Evolutionary conservation across 2,329 filamentous ascomycete species (phyloP).

Genomic region (Aspergillus melleus): DNA sequence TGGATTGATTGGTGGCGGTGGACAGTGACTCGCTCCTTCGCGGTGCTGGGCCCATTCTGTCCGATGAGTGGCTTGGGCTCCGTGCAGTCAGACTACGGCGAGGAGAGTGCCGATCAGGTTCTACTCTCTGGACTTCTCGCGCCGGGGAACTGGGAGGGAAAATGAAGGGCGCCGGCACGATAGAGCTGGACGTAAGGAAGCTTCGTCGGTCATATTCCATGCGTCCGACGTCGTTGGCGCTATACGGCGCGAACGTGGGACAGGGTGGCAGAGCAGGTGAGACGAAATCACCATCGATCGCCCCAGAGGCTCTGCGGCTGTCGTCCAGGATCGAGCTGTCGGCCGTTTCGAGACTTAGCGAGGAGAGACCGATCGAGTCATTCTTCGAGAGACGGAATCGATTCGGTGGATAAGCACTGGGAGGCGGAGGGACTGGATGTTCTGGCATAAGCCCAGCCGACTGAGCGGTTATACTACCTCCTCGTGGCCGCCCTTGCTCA

Average conservation of each 20-base stretch:
- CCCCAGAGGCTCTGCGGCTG: constrained; percentile 26
- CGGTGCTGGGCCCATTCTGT: constrained; percentile 26
- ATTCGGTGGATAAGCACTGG: constrained; percentile 30
- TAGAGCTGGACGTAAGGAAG: constrained; percentile 25
- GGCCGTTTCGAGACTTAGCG: constrained; percentile 38
- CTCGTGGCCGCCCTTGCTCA: constrained; percentile 28
- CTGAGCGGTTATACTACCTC: constrained; percentile 36
- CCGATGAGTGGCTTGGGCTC: constrained; percentile 25
- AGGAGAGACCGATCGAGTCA: constrained; percentile 38
- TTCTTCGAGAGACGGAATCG: constrained; percentile 35
- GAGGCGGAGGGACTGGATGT: constrained; percentile 38
- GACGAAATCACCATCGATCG: constrained; percentile 28
- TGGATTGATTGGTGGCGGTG: constrained; percentile 21
- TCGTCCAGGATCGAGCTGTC: constrained; percentile 42
- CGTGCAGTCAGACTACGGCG: constrained; percentile 38
- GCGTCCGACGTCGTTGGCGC: constrained; percentile 38
- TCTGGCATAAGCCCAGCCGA: constrained; percentile 35
- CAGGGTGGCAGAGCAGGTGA: constrained; percentile 35
- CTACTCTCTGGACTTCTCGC: constrained; percentile 23
- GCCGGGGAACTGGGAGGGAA: constrained; percentile 28
- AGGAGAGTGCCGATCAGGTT: constrained; percentile 26
- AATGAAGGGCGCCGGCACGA: constrained; percentile 27
- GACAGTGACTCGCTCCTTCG: constrained; percentile 34
- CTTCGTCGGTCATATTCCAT: constrained; percentile 30
- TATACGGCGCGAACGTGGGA: constrained; percentile 37